Base-by-base conservation (phyloP, 305 asterid species). In the Fraxinus paxiana region DNA sequence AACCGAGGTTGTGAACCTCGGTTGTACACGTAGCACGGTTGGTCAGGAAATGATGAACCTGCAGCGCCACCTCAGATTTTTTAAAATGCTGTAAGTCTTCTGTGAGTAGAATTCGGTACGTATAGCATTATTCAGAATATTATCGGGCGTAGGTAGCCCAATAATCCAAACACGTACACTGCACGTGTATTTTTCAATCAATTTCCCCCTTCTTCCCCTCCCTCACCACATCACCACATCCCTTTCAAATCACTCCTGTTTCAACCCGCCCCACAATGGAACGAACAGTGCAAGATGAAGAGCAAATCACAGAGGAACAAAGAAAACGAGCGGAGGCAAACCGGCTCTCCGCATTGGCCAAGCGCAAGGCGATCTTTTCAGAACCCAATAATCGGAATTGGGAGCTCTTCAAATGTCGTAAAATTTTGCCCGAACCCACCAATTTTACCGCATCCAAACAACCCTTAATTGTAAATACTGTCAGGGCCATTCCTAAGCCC, bases 291-390 rank as follows among this genome's bases (percentile, higher is more conserved):
- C n/a, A 63, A 30, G 72, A 63, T 22, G 34, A 63, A 24, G 72
- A 63, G 72, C 72, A 89, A 84, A 86, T 93, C 87, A 92, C 98
- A 13, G 97, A 92, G 67, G 97, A 90, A 77, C 98, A 95, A 79
- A 85, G 96, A 20, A 85, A 83, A 35, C 91, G 98, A 48, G 92
- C 95, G 48, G 98, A 90, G 46, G 89, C 92, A 54, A 95, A 95
- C 80, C 96, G 97, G 46, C 89, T 88, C 28, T 96, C 95, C 0
- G 99, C 99, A 72, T 79, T 95, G 12, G 97, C 99, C 79, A 95
- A 93, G 88, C 97, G 98, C 80, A 90, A 91, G 89, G 91, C 94
- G 0, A 77, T 88, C 65, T 81, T 84, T 37, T 77, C 88, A 0
- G 70, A 78, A 15, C 17, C 77, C 77, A 65, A 77, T 38, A 54